Evolutionary conservation across 2,329 filamentous ascomycete genomes (phyloP).

Genomic region (Metarhizium sp.): DNA sequence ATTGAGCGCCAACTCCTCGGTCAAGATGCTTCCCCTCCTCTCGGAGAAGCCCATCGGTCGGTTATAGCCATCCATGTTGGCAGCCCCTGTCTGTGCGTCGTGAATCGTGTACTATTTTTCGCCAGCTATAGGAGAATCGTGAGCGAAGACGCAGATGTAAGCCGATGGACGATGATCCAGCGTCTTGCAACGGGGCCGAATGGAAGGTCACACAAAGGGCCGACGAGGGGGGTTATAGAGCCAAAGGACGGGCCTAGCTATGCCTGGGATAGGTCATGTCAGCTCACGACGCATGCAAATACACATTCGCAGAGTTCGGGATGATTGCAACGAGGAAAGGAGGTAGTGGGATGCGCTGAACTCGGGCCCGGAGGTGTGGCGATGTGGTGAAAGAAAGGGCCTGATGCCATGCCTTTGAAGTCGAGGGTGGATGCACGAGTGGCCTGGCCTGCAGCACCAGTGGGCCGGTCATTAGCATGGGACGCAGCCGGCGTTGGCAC

Average conservation of each 20-base stretch:
- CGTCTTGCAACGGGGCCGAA: neutral
- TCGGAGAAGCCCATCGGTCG: conserved; percentile 52
- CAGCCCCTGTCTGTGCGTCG: neutral
- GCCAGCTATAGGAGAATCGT: neutral
- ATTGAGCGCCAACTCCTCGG: conserved; percentile 48
- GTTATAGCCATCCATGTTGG: conserved; percentile 25
- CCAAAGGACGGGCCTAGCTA: conserved; percentile 6
- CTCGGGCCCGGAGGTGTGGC: neutral
- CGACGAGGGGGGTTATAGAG: neutral
- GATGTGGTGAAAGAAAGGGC: neutral
- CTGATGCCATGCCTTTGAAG: neutral
- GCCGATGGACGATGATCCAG: neutral
- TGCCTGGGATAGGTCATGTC: conserved; percentile 7
- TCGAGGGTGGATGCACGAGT: neutral
- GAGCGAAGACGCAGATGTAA: neutral
- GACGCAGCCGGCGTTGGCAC: neutral
- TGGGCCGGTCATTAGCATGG: too few relatives aligned
- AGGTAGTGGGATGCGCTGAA: neutral
- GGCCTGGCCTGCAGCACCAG: too few relatives aligned
- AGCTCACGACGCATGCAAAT: conserved; percentile 7
- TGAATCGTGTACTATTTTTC: neutral
- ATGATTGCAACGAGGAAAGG: neutral
- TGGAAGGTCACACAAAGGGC: neutral
- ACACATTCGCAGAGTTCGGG: neutral
- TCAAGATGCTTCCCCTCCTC: conserved; percentile 47